Percentiles rank a stretch among this genome's conserved stretches.
Evolutionary conservation across 192 early-diverging fungal genomes (phyloP).

Genomic region (Coemansia sp.): DNA sequence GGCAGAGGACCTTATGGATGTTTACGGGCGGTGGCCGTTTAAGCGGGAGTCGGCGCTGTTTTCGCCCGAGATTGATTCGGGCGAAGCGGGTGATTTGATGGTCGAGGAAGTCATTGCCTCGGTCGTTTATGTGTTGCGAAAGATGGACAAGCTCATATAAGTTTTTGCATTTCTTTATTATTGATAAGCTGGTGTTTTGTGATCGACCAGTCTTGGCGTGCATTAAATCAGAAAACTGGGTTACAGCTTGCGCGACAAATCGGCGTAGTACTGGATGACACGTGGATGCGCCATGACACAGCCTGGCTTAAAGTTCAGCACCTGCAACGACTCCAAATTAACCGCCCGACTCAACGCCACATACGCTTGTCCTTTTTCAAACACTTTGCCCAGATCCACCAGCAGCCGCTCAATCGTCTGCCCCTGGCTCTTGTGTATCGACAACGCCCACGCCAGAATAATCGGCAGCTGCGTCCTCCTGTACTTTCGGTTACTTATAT

Average conservation of each 20-base stretch:
- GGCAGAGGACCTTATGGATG: conserved; percentile 88
- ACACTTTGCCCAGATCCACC: conserved; percentile 73
- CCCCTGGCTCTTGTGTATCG: conserved; percentile 87
- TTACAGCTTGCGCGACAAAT: conserved; percentile 36
- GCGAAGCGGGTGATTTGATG: conserved; percentile 54
- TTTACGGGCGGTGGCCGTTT: conserved; percentile 77
- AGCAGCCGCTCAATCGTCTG: conserved; percentile 76
- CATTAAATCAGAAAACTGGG: not conserved
- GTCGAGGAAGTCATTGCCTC: conserved; percentile 71
- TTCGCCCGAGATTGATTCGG: conserved; percentile 57
- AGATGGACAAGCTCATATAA: conserved; percentile 83
- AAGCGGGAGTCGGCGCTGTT: conserved; percentile 59
- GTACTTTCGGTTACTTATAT: conserved; percentile 45
- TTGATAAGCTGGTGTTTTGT: not conserved
- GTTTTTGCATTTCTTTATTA: conserved; percentile 4
- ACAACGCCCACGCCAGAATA: conserved; percentile 82
- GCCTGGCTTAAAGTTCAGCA: conserved; percentile 62
- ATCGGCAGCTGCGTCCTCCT: conserved; percentile 65
- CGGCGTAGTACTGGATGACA: conserved; percentile 67
- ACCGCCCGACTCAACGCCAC: conserved; percentile 81
- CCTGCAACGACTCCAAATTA: conserved; percentile 66
- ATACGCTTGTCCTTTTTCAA: conserved; percentile 86
- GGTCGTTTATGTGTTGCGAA: conserved; percentile 83
- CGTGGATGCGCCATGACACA: conserved; percentile 73
- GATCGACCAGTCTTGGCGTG: no score